Percentiles rank a stretch among this genome's conserved stretches.
phyloP scores from a whole-genome alignment of 106 monocot genomes.

The Amphibolis antarctica region DNA sequence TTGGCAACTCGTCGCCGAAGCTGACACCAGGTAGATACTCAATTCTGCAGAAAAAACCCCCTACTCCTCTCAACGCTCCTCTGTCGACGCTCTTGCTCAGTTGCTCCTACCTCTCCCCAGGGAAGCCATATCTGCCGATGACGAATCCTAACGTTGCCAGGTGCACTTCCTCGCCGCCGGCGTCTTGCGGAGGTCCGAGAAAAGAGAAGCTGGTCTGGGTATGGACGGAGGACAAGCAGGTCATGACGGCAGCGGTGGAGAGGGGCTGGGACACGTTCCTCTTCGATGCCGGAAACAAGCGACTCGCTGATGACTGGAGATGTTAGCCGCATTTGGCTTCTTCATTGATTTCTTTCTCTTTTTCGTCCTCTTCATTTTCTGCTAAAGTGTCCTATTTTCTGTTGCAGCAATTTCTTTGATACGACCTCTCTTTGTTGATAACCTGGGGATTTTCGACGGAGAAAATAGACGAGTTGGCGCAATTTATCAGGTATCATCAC shows the following conservation, averaged over 20 bases:
- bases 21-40: not conserved
- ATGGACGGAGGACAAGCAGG: conserved; percentile 23
- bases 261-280: conserved; percentile 27
- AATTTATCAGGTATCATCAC: conserved; percentile 46
- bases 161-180: not conserved
- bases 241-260: conserved; percentile 28
- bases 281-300: conserved; percentile 2
- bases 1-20: not conserved
- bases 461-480: conserved; percentile 33
- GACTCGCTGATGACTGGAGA: conserved; percentile 15
- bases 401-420: conserved; percentile 62
- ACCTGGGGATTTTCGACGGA: conserved; percentile 30
- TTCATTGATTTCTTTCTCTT: not conserved
- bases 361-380: not conserved
- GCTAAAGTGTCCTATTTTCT: not conserved
- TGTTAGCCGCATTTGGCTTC: conserved; percentile 3
- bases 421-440: conserved; percentile 50
- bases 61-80: not conserved
- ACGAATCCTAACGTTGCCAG: not conserved
- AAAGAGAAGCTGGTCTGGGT: conserved; percentile 20
- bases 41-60: not conserved
- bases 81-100: not conserved
- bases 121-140: not conserved
- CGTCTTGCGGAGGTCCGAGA: not conserved
- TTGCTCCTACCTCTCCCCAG: no score